phyloP scores from a whole-genome alignment of 1,284 basidiomycete species.

The Taiwanofungus camphoratus region DNA sequence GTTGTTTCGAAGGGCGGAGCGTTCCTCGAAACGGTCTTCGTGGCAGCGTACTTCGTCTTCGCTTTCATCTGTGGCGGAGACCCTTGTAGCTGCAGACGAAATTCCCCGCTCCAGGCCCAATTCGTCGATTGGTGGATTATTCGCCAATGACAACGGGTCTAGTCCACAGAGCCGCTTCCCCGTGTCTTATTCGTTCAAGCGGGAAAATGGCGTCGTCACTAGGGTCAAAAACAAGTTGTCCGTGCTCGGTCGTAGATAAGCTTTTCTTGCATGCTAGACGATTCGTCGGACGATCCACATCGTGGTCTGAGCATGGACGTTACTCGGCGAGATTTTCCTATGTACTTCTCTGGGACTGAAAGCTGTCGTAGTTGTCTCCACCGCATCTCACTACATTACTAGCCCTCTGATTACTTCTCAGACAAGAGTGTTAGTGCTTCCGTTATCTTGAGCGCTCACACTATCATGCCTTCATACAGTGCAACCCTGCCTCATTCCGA shows the following conservation, averaged over 20 bases:
- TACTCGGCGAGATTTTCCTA: too few species aligned
- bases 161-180: neutral
- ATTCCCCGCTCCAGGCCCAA: neutral
- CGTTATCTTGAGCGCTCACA: too few species aligned
- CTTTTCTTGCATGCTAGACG: neutral
- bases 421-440: too few species aligned
- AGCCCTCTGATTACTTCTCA: too few species aligned
- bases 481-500: too few species aligned
- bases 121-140: neutral
- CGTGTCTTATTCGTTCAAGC: constrained; percentile 4
- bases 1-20: too few species aligned
- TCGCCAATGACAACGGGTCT: neutral
- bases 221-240: constrained; percentile 9
- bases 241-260: constrained; percentile 1
- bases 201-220: constrained; percentile 5
- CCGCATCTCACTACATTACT: too few species aligned
- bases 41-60: neutral
- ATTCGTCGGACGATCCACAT: neutral
- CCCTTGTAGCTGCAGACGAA: neutral
- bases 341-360: too few species aligned
- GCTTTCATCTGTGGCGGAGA: constrained; percentile 4
- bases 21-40: neutral
- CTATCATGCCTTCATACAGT: too few species aligned
- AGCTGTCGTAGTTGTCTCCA: too few species aligned
- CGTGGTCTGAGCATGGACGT: too few species aligned